phyloP scores from a whole-genome alignment of 2,329 filamentous ascomycete genomes.

The Ophiostoma triangulosporum region DNA sequence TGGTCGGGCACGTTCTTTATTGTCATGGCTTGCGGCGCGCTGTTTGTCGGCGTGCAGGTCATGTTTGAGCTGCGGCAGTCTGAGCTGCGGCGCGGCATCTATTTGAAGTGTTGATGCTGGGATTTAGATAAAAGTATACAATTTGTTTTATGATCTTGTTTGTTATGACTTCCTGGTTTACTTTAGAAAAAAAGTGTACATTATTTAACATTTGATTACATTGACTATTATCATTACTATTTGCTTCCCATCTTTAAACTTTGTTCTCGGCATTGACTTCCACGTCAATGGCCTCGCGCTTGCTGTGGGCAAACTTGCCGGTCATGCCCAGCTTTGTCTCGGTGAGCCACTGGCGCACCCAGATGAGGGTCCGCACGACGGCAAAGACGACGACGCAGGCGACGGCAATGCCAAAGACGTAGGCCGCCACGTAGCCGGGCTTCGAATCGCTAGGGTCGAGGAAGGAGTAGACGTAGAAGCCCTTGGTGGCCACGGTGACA shows the following conservation, averaged over 20 bases:
- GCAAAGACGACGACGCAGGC: constrained; percentile 40
- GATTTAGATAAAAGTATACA: too few species aligned
- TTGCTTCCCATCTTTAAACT: background rate
- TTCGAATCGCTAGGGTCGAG: constrained; percentile 45
- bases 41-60: constrained; percentile 79
- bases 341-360: constrained; percentile 34
- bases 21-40: constrained; percentile 49
- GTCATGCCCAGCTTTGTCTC: constrained; percentile 31
- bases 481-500: constrained; percentile 53
- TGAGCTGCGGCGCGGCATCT: constrained; percentile 70
- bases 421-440: constrained; percentile 43
- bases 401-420: constrained; percentile 45
- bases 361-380: constrained; percentile 36
- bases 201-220: background rate
- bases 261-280: background rate
- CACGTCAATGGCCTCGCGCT: background rate
- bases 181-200: background rate
- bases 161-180: background rate
- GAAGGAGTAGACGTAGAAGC: constrained; percentile 67
- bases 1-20: constrained; percentile 62
- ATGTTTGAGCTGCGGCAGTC: constrained; percentile 93
- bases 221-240: background rate
- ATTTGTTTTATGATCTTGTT: background rate
- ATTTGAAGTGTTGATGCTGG: constrained; percentile 52
- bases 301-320: constrained; percentile 21